Conservation (phyloP, 805 yeast genomes). For the Wickerhamomyces queroliae region DNA sequence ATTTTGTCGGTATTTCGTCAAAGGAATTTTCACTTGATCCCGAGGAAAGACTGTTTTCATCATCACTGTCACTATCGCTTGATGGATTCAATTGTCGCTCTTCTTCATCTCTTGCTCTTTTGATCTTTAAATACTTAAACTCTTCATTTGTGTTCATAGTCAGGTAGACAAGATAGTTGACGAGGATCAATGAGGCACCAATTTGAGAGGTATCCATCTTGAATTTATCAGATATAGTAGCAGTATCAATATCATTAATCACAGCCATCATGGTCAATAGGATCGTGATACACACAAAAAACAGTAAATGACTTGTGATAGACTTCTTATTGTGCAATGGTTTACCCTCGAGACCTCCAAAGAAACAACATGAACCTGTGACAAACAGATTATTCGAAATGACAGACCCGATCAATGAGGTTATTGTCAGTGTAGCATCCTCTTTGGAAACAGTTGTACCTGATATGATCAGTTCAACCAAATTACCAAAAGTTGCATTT, state of each 20-base stretch:
- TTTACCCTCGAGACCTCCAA: constrained; percentile 16
- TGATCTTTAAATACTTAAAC: constrained; percentile 11
- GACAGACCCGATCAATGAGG: constrained; percentile 42
- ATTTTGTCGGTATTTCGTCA: constrained; percentile 10
- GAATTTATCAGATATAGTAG: constrained; percentile 8
- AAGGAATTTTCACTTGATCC: neutral
- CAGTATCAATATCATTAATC: constrained; percentile 12
- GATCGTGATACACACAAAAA: constrained; percentile 13
- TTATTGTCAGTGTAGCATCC: constrained; percentile 44
- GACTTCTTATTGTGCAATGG: constrained; percentile 11
- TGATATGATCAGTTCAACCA: constrained; percentile 44
- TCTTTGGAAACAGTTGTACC: constrained; percentile 41
- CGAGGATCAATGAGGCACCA: constrained; percentile 16
- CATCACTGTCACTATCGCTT: constrained; percentile 3
- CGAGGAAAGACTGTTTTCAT: constrained; percentile 1
- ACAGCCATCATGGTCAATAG: constrained; percentile 13
- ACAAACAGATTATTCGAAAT: constrained; percentile 38
- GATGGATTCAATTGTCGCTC: neutral
- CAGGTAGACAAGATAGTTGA: constrained; percentile 15
- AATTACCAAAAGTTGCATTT: constrained; percentile 47
- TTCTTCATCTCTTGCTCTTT: constrained; percentile 6
- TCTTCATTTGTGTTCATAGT: constrained; percentile 17
- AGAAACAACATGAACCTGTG: constrained; percentile 18
- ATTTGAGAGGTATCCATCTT: constrained; percentile 16
- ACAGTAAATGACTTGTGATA: constrained; percentile 12